Evolutionary conservation across 257 asterid genomes (phyloP).

Genomic region (Ballota nigra): DNA sequence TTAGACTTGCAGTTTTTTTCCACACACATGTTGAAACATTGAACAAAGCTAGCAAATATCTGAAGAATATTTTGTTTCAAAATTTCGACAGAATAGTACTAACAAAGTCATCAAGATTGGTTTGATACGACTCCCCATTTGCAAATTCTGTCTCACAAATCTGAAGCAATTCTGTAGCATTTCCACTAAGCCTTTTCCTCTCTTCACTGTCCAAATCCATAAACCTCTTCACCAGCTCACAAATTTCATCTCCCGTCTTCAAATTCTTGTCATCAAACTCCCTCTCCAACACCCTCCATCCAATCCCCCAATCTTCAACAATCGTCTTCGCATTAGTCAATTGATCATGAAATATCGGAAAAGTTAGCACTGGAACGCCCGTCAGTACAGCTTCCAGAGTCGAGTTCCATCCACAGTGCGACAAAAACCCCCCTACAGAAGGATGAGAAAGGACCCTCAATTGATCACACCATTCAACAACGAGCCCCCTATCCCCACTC

Average conservation of each 20-base stretch:
- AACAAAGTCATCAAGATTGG: conserved; percentile 35
- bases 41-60: no score
- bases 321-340: conserved; percentile 43
- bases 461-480: conserved; percentile 73
- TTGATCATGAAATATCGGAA: conserved; percentile 57
- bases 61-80: background rate
- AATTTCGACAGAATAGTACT: background rate
- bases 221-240: conserved; percentile 29
- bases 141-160: conserved; percentile 35
- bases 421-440: conserved; percentile 57
- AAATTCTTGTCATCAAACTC: conserved; percentile 26
- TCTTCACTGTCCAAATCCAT: conserved; percentile 45
- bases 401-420: conserved; percentile 85
- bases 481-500: conserved; percentile 35
- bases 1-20: no score
- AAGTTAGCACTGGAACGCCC: conserved; percentile 53
- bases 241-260: conserved; percentile 36
- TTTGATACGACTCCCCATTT: conserved; percentile 28
- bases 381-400: conserved; percentile 46
- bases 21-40: no score
- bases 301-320: conserved; percentile 59
- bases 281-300: conserved; percentile 49
- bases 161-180: conserved; percentile 34
- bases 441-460: conserved; percentile 48
- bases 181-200: conserved; percentile 37